A percentile compares a stretch with the other conserved stretches of the same genome.
phyloP scores from a whole-genome alignment of 2,329 filamentous ascomycete species.

The Ophiostoma piceae region DNA sequence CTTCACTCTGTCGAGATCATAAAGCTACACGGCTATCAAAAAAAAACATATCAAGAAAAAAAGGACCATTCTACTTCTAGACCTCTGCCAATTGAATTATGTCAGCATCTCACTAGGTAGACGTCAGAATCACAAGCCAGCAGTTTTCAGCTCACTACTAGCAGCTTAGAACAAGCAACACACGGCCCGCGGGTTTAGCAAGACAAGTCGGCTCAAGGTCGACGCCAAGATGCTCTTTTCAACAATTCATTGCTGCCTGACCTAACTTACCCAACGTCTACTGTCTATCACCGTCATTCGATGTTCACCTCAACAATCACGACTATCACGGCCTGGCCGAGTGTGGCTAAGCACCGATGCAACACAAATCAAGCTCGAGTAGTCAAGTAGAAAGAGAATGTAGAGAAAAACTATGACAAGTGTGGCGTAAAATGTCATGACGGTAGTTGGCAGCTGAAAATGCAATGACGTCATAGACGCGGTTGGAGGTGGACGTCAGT shows the following conservation, averaged over 20 bases:
- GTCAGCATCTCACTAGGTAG: neutral
- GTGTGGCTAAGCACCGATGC: neutral
- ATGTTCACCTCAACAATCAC: neutral
- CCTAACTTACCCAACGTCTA: neutral
- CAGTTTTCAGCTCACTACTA: neutral
- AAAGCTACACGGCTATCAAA: neutral
- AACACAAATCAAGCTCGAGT: neutral
- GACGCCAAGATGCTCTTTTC: neutral
- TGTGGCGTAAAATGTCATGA: neutral
- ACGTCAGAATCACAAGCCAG: neutral
- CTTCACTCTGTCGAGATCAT: too few species aligned
- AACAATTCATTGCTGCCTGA: neutral
- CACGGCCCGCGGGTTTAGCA: neutral
- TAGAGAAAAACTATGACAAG: neutral
- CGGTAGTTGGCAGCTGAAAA: constrained; percentile 3
- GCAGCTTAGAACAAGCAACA: neutral
- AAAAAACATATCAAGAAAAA: neutral
- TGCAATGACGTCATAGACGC: neutral
- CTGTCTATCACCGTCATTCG: neutral
- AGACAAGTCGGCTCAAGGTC: too few species aligned
- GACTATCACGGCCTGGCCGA: neutral
- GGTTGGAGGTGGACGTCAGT: neutral
- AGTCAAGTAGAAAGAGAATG: neutral
- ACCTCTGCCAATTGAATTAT: neutral
- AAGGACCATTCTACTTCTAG: neutral